Evolutionary conservation across 2,329 filamentous ascomycete species (phyloP), one percentile per base, ranked within the genome.

Genomic region (Verticillium albo-atrum): DNA sequence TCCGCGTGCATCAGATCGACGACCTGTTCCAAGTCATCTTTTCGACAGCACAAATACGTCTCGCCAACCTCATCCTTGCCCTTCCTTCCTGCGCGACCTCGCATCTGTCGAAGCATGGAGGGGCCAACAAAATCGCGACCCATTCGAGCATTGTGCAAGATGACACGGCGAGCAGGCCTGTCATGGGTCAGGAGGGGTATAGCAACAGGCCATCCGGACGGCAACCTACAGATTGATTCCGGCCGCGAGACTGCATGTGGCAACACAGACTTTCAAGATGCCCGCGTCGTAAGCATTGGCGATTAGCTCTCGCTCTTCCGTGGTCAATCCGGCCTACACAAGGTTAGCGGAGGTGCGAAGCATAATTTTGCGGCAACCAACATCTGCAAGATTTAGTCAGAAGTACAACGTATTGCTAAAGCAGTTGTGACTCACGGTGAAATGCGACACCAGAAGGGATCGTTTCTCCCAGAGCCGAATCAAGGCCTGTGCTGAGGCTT

Each of bases 41-140:
- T 82, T 30, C 86, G 82, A 67, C 89, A 92, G 68, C 89, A 92
- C 1, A 92, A 76, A 69, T 89, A 92, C 1, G 89, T 92, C 74
- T 92, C 90, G 2, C 90, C 90, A 54, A 90, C 77, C 56, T 90
- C 88, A 58, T 91, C 89, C 68, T 91, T 92, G 55, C 90, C 90
- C 72, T 92, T 92, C 58, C 90, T 82, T 6, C 90, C 90, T 23
- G 90, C 90, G 61, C 90, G 82, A 3, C 90, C 90, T 68, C 89
- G 84, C 90, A 92, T 93, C 72, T 93, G 90, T 55, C 89, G 84
- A 72, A 93, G 77, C 87, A 93, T 90, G 4, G 89, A 86, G 14
- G 90, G 89, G 0, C 89, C 89, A n/a, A 92, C 84, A 54, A 92
- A 77, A 53, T 92, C 89, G 57, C 87, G 81, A 0, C 90, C 90